Base-by-base conservation (phyloP, 257 asterid species). In the Knoxia roxburghii region DNA sequence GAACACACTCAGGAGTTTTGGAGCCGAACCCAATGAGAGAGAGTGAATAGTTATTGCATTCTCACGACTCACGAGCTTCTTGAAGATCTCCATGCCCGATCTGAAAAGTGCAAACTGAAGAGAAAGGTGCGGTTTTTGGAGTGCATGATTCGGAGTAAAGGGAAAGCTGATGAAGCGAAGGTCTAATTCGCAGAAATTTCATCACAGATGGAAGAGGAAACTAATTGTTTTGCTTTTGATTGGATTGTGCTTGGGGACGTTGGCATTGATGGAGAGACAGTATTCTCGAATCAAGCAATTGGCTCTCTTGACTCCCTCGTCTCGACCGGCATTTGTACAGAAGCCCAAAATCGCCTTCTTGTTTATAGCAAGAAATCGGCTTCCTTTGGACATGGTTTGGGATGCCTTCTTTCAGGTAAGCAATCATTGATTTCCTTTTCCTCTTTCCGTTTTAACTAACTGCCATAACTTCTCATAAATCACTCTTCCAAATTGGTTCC, bases 321-420 rank as follows among this genome's bases (percentile, higher is more conserved):
- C 79, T 46, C 83, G 9, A 9, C 41, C 41, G 41, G 6, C 89
- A 45, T 46, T 73, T n/a, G 76, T 78, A 21, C 82, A 77, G 67
- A 84, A 83, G 60, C 96, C 96, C 59, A 91, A 83, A 66, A 82
- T 89, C 30, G 95, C 96, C 35, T 91, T 84, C 69, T 81, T 91
- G 41, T 91, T 87, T 73, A 87, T 89, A 68, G 95, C 98, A 72
- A 85, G 98, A 66, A 91, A 91, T 75, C 95, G 98, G 71, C 85
- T 89, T 69, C 89, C 95, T 21, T 79, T 89, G 65, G 98, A 89
- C 70, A 67, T 80, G 69, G 85, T 89, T 54, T 91, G 98, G 98
- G 95, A 89, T 73, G 90, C 74, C 5, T 91, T 85, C 75, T 89
- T 89, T 73, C 87, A 79, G 96, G 98, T 91, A 35, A 33, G 24